Conservation (phyloP, 306 rosid species). For the Vigna angularis region DNA sequence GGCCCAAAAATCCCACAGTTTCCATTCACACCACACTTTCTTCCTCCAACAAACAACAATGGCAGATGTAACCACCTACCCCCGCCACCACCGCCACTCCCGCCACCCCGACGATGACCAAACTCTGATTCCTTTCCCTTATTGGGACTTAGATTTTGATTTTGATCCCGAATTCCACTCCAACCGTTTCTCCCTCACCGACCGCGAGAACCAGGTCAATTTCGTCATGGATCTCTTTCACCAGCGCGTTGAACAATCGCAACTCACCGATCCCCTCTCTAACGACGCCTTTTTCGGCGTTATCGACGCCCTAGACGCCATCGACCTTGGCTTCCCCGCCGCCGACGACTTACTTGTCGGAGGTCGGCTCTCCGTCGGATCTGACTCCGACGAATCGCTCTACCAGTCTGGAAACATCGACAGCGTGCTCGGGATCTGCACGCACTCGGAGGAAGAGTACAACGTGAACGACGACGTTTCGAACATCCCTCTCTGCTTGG, state of each 20-base stretch:
- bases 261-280: conserved; percentile 50
- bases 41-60: conserved; percentile 1
- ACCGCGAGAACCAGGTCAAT: conserved; percentile 69
- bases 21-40: conserved; percentile 11
- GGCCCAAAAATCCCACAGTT: conserved; percentile 23
- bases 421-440: conserved; percentile 48
- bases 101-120: conserved; percentile 54
- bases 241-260: conserved; percentile 90
- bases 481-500: conserved; percentile 68
- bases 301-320: conserved; percentile 61
- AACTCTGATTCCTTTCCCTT: conserved; percentile 48
- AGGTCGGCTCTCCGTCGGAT: conserved; percentile 50
- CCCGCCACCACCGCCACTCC: conserved; percentile 38
- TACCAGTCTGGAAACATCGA: conserved; percentile 1
- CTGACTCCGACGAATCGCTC: conserved; percentile 53
- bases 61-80: conserved; percentile 61
- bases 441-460: conserved; percentile 63
- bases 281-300: conserved; percentile 49
- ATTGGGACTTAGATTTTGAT: conserved; percentile 44
- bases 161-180: conserved; percentile 54
- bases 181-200: conserved; percentile 48
- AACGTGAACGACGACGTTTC: conserved; percentile 57
- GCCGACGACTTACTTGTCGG: conserved; percentile 50
- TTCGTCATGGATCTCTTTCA: conserved; percentile 88
- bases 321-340: conserved; percentile 51